Evolutionary conservation across 2,329 filamentous ascomycete species (phyloP), one percentile per base, ranked within the genome.

Genomic region (Pyrenochaeta sp.): DNA sequence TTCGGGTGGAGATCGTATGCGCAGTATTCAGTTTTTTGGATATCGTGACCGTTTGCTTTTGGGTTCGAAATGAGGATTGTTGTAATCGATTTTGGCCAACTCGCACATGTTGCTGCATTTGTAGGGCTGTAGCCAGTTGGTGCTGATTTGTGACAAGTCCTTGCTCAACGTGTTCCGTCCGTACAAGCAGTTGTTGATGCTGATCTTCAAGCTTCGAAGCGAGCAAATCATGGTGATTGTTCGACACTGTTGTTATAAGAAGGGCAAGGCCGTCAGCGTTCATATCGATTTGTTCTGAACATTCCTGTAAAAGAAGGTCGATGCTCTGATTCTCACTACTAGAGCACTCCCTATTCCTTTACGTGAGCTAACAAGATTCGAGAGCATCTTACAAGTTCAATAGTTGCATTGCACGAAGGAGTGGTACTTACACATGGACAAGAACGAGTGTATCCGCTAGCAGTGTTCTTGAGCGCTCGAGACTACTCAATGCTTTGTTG

Each of bases 381-480:
- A 4, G 7, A 36, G 33, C 33, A 5, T 7, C 9, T 11, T 7
- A 18, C 15, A 7, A n/a, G 9, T 20, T 11, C n/a, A 11, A 6
- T 37, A 15, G 35, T 20, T 37, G 7, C 35, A 33, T 33, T 33
- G 31, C 31, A 37, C 12, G 4, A 15, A 18, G 10, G 10, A 21
- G 2, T 12, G 23, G 3, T 6, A 50, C 40, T 1, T 39, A 60
- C 56, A 49, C 35, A 46, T 17, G 49, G n/a, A 49, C 56, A 18
- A 56, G 15, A 9, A 42, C 52, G 23, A 60, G 15, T 5, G 43
- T 20, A 45, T 42, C 49, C 1, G 7, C 21, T 14, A 60, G 46
- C 5, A 53, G 36, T 17, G 21, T 23, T 15, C 51, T 56, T 3
- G 54, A 35, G 7, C 51, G 49, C n/a, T 57, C 54, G 7, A 60